Evolutionary conservation across 306 rosid genomes (phyloP), one percentile per base, ranked within the genome.

Genomic region (Herpetospermum pedunculosum): DNA sequence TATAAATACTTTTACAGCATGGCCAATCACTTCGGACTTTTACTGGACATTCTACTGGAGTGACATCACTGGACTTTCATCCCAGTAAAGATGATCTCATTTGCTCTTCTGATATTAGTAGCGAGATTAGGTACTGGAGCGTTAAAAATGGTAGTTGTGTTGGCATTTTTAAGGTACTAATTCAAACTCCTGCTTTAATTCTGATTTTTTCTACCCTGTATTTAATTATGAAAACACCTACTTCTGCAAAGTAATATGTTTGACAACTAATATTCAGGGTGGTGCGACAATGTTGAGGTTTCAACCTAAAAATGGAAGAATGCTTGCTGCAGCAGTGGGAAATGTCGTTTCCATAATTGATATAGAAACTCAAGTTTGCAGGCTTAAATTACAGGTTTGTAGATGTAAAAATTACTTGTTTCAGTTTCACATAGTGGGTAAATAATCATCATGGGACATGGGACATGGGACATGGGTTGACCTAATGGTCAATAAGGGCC

Each of bases 91-190:
- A 84, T 8, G 96, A 88, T 82, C 87, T 92, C 81, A 79, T 92
- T 76, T 92, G 85, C 80, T 87, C 97, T 30, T 87, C 89, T 79
- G 96, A 90, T 81, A 76, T 70, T 67, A 78, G 77, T 67, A 84
- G 70, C 75, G 97, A 90, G 88, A 88, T 90, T 58, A 84, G 90
- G 82, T 90, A 86, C 79, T 92, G 97, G 98, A 88, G 87, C 74
- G 76, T 88, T 77, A 84, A 78, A 80, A 90, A 86, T 67, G 90
- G 92, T 65, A 76, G 85, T 50, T 90, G 92, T 85, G 80, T 78
- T 76, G 89, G 88, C 78, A 80, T 83, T 78, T 83, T 26, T 76
- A 88, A 90, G 98, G 98, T 92, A 81, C 18, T 46, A 19, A 76
- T 59, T 15, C 28, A 16, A 68, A 28, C 43, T 47, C 28, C 15